Evolutionary conservation across 495 filamentous ascomycete genomes (phyloP), one percentile per base, ranked within the genome.

Genomic region (Xylaria venustula): DNA sequence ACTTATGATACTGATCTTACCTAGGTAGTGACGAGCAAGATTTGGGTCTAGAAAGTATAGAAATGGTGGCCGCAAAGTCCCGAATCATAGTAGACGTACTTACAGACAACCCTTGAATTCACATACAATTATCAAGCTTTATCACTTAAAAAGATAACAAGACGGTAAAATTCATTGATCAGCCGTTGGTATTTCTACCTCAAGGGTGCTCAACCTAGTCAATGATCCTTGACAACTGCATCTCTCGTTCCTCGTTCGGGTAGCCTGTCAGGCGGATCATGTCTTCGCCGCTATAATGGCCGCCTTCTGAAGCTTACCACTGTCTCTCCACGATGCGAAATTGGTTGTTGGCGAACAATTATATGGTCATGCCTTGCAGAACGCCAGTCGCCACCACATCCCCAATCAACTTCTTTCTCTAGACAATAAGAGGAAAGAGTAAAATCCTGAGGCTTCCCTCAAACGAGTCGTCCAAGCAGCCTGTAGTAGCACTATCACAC

Each of bases 351-450:
- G n/a, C n/a, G n/a, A n/a, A n/a, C n/a, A n/a, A n/a, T n/a, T n/a
- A n/a, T n/a, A n/a, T n/a, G n/a, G n/a, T n/a, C n/a, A n/a, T n/a
- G n/a, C n/a, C n/a, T n/a, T n/a, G n/a, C n/a, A n/a, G n/a, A n/a
- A n/a, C n/a, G n/a, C n/a, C n/a, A n/a, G 30, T 36, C 47, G 58
- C 40, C 47, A 20, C 30, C 22, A 22, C 28, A 25, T 54, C 50
- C 22, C n/a, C 50, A 54, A 11, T 40, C 8, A 7, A 40, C 46
- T 37, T 22, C 28, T 54, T 37, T 25, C 41, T 61, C 51, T 61
- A 55, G 37, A 61, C 59, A 61, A 61, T n/a, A 62, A 45, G 52
- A 51, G 53, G 54, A 56, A 55, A 47, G 53, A 42, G 51, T 15
- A 7, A 47, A 51, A 23, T 5, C 45, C 23, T 12, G 12, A 17